Evolutionary conservation across 257 asterid genomes (phyloP).

Genomic region (Salvia splendens): DNA sequence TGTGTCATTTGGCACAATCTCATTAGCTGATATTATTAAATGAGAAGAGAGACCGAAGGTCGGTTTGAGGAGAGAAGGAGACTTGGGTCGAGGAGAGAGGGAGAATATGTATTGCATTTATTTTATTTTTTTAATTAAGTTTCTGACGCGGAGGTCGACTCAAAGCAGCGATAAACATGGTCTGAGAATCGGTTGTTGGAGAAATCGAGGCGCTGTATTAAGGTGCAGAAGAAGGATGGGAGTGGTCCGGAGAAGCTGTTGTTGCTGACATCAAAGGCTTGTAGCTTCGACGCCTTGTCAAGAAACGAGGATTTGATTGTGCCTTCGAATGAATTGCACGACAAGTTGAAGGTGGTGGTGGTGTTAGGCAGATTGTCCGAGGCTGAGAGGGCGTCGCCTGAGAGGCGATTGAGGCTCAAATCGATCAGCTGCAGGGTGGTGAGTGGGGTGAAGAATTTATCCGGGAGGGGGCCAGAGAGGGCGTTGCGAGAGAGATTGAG

Average conservation of each 20-base stretch:
- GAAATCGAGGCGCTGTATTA: constrained; percentile 53
- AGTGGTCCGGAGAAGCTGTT: constrained; percentile 66
- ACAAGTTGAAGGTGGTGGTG: constrained; percentile 46
- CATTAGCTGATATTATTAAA: no score
- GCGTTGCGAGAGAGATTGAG: constrained; percentile 58
- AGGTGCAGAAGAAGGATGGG: constrained; percentile 57
- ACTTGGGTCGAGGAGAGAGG: no score
- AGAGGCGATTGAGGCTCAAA: constrained; percentile 63
- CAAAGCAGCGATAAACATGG: background rate
- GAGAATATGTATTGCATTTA: no score
- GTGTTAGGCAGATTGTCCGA: constrained; percentile 40
- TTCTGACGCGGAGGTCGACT: no score
- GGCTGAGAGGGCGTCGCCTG: constrained; percentile 39
- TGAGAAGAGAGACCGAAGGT: no score
- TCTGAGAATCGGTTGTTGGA: constrained; percentile 67
- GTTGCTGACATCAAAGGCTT: constrained; percentile 61
- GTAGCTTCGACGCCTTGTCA: constrained; percentile 42
- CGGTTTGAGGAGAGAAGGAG: no score
- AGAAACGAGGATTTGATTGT: constrained; percentile 46
- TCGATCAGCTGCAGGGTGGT: constrained; percentile 45
- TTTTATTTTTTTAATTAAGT: no score
- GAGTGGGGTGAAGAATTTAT: constrained; percentile 45
- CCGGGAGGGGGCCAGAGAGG: constrained; percentile 62
- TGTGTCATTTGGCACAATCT: no score
- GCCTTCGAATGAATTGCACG: constrained; percentile 65